Evolutionary conservation across 306 rosid genomes (phyloP).

Genomic region (Sicyos edulis): DNA sequence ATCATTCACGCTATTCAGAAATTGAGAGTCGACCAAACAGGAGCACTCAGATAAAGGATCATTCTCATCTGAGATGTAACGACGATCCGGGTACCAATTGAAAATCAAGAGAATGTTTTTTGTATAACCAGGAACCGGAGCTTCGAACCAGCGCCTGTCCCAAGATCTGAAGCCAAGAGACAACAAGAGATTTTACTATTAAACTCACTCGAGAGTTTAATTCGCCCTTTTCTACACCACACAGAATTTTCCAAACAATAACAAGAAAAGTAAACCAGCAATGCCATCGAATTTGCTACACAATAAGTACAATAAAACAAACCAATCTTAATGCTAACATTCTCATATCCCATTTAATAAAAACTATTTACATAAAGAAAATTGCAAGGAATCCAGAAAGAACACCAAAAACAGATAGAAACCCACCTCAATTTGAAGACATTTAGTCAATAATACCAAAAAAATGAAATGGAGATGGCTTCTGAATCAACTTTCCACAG

Average conservation of each 20-base stretch:
- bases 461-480: not conserved
- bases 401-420: not conserved
- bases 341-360: not conserved
- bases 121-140: too few relatives aligned
- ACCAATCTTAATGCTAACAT: conserved; percentile 6
- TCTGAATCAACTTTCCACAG: conserved; percentile 4
- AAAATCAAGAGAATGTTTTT: not conserved
- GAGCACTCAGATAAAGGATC: not conserved
- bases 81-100: not conserved
- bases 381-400: not conserved
- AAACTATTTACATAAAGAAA: not conserved
- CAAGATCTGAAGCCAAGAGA: too few relatives aligned
- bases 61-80: not conserved
- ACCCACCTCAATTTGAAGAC: conserved; percentile 13
- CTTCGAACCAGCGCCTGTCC: too few relatives aligned
- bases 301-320: not conserved
- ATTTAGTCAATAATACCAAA: not conserved
- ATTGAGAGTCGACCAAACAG: not conserved
- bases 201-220: too few relatives aligned
- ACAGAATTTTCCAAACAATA: conserved; percentile 2
- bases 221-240: not conserved
- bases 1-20: conserved; percentile 14
- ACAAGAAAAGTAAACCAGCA: not conserved
- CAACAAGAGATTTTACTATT: too few relatives aligned
- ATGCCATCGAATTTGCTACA: not conserved